These are phyloP conservation scores for Nicotiana noctiflora DNA, from an alignment of 257 asterid genomes.

Conservation along the genomic window DNA sequence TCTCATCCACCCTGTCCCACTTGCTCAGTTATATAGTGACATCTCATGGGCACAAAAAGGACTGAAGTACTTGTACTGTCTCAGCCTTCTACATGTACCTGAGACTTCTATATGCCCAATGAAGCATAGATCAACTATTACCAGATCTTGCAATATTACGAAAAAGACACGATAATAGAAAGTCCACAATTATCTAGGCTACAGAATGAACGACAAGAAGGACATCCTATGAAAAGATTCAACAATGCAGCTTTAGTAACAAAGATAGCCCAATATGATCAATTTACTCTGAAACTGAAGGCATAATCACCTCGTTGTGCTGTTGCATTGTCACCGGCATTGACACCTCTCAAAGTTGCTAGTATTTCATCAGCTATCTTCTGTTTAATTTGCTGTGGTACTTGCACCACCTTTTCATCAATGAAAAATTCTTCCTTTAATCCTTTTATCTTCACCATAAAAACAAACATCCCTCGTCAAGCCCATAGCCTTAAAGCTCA, in stretches of 20 bases:
- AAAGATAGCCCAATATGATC: neutral
- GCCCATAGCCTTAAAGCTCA: neutral
- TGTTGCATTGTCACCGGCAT: slow-evolving; percentile 44
- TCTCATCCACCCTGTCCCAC: neutral
- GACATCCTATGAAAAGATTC: neutral
- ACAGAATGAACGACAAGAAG: neutral
- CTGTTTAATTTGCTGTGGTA: slow-evolving; percentile 53
- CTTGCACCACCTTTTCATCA: slow-evolving; percentile 46
- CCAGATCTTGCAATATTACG: neutral
- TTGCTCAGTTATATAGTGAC: neutral
- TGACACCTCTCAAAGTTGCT: slow-evolving; percentile 45
- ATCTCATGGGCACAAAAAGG: neutral
- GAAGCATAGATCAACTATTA: neutral
- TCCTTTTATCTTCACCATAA: slow-evolving; percentile 41
- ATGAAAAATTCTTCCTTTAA: slow-evolving; percentile 33
- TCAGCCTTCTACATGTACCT: neutral
- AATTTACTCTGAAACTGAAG: neutral
- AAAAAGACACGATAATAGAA: neutral
- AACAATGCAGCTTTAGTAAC: neutral
- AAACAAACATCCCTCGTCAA: neutral
- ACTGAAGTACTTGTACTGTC: neutral
- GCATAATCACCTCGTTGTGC: slow-evolving; percentile 49
- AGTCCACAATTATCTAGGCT: neutral
- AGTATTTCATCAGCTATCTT: slow-evolving; percentile 54
- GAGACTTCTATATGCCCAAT: neutral